These are phyloP conservation scores for Botrytis medusae DNA, from an alignment of 2,329 filamentous ascomycete species.

Conservation along the genomic window DNA sequence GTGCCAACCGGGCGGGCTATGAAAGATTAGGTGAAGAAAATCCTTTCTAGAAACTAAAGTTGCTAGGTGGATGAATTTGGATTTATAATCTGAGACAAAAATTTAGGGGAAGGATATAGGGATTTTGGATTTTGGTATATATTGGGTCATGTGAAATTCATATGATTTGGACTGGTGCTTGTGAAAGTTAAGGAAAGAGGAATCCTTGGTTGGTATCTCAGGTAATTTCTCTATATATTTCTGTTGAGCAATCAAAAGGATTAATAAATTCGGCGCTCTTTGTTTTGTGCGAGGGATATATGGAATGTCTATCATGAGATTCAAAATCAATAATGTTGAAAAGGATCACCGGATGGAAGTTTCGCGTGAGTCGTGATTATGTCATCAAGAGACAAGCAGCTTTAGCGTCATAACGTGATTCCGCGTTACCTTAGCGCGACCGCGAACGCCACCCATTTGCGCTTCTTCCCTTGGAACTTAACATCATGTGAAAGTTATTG, in stretches of 20 bases:
- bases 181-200: background rate
- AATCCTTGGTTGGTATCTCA: background rate
- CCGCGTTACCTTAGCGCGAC: background rate
- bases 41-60: background rate
- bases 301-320: background rate
- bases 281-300: background rate
- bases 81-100: background rate
- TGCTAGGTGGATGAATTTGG: background rate
- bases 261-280: rapidly evolving
- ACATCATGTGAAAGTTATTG: background rate
- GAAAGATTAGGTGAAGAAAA: rapidly evolving
- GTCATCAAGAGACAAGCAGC: background rate
- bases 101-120: background rate
- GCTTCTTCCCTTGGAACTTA: background rate
- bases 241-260: background rate
- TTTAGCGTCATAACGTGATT: background rate
- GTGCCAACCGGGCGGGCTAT: background rate
- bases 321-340: background rate
- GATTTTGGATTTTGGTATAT: background rate
- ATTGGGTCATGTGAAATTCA: background rate
- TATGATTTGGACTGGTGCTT: background rate
- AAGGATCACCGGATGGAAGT: background rate
- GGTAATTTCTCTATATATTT: background rate
- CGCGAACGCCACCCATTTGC: background rate
- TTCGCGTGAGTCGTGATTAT: background rate